Base-by-base conservation (phyloP, 2,329 filamentous ascomycete genomes). In the Trichophyton verrucosum region DNA sequence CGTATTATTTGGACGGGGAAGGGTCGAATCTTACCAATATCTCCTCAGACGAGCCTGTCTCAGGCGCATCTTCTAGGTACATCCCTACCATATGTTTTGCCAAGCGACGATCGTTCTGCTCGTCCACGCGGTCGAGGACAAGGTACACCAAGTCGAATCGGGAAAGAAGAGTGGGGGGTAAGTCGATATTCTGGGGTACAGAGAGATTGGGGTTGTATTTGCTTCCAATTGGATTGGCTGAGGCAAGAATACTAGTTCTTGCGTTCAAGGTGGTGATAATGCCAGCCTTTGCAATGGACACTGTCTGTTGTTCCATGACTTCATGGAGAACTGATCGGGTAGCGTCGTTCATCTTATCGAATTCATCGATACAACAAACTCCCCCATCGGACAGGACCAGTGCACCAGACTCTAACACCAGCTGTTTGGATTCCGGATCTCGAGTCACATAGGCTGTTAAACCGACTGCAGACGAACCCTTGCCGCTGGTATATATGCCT, bases 141-240 rank as follows among this genome's bases (percentile, higher is more conserved):
- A 99, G 84, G 71, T 99, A 99, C 58, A 99, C 92, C 5, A 99
- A 80, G 73, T 99, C 94, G 72, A 99, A 99, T 80, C 94, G 87
- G 3, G 91, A 96, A 59, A 99, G 82, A 5, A 99, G 81, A 0
- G 94, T 99, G 0, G 94, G 94, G 0, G 94, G 94, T 7, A 99
- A 83, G 70, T 99, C 94, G 68, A 99, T 99, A 74, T 99, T 99
- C 69, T 97, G 91, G 2, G 94, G 94, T 13, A 99, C 94, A 0
- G 94, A 91, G 24, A 99, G 78, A 69, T 96, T 92, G 2, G 90
- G 88, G 74, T 99, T 97, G 78, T 99, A 99, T 71, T 95, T 91
- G 76, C 90, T 96, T 68, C 94, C 94, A 66, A 99, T 97, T 1
- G 94, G 94, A 72, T 99, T 99, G 74, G 94, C 94, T 9, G 92